Conservation (phyloP, 352 stramenopile species). For the Achlya hypogyna region DNA sequence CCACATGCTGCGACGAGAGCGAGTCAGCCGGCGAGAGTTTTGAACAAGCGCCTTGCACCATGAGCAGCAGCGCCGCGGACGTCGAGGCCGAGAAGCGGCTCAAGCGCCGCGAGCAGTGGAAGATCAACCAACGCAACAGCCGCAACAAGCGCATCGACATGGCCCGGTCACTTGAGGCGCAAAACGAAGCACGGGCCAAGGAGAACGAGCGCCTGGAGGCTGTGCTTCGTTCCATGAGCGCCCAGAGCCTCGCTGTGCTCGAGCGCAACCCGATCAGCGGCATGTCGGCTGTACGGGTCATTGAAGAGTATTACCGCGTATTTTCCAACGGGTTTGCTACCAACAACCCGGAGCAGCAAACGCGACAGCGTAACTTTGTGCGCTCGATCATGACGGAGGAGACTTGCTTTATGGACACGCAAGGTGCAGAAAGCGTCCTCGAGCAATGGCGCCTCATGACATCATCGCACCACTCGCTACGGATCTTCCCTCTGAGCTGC, state of each 20-base stretch:
- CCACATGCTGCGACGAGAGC: background rate
- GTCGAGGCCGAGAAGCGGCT: background rate
- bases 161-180: background rate
- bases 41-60: background rate
- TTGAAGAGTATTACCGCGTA: conserved; percentile 20
- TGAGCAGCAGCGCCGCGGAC: background rate
- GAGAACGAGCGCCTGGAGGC: background rate
- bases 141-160: conserved; percentile 1
- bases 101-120: conserved; percentile 20
- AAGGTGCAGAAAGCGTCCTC: conserved; percentile 18
- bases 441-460: conserved; percentile 20
- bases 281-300: conserved; percentile 12
- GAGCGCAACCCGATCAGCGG: conserved; percentile 3
- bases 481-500: conserved; percentile 13
- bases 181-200: background rate
- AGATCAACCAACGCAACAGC: conserved; percentile 19
- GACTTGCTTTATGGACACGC: conserved; percentile 18
- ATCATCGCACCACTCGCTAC: conserved; percentile 11
- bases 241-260: background rate
- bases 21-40: background rate
- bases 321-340: conserved; percentile 18
- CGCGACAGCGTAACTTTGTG: conserved; percentile 11
- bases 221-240: background rate
- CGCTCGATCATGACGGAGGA: conserved; percentile 16
- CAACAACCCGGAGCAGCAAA: background rate